A percentile compares a stretch with the other conserved stretches of the same genome.
phyloP scores from a whole-genome alignment of 768 basidiomycete genomes.

The Mycena floridula region DNA sequence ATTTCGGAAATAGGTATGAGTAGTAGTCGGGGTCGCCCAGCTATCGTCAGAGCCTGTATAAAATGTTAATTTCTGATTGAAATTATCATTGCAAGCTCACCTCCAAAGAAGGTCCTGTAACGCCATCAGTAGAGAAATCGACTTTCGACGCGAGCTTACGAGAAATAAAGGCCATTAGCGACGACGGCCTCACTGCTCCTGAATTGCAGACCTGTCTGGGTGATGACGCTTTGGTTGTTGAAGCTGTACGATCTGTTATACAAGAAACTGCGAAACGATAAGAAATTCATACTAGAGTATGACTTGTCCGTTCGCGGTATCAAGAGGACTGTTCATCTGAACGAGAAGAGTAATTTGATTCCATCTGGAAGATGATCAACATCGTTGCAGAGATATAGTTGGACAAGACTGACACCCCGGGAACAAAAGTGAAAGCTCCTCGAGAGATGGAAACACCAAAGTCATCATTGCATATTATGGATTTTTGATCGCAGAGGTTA shows the following conservation, averaged over 20 bases:
- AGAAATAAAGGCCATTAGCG: conserved; percentile 73
- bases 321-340: conserved; percentile 65
- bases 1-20: conserved; percentile 75
- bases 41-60: conserved; percentile 51
- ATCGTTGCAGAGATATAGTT: conserved; percentile 2
- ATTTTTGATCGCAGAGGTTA: conserved; percentile 46
- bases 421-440: conserved; percentile 55
- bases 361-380: conserved; percentile 41
- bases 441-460: conserved; percentile 75
- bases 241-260: conserved; percentile 33
- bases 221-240: conserved; percentile 60
- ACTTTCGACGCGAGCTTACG: conserved; percentile 35
- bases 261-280: background rate
- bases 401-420: conserved; percentile 55
- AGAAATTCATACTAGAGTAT: conserved; percentile 51
- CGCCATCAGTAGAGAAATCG: conserved; percentile 1
- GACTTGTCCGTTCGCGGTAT: conserved; percentile 70
- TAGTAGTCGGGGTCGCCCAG: conserved; percentile 66
- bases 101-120: conserved; percentile 77
- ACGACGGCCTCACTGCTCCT: conserved; percentile 46
- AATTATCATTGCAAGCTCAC: conserved; percentile 20
- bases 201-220: conserved; percentile 58
- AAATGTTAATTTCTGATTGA: conserved; percentile 7
- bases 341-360: conserved; percentile 67
- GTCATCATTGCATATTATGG: conserved; percentile 63